Percentiles rank a stretch among this genome's conserved stretches.
Evolutionary conservation across 2,329 filamentous ascomycete species (phyloP).

Genomic region (Fusarium pseudonygamai): DNA sequence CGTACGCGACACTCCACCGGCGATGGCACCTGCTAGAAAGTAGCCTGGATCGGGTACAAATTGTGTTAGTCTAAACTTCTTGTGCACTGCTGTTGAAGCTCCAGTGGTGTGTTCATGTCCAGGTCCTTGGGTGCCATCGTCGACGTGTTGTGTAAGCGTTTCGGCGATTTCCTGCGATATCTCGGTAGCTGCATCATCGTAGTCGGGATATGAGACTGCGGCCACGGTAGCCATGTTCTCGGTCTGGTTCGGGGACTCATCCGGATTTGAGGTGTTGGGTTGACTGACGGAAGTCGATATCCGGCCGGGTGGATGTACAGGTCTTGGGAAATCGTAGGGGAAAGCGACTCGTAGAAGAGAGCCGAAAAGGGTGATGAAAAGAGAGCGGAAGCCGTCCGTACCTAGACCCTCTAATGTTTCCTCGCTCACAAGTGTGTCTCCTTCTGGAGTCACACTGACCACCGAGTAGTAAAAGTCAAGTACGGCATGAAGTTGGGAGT

Average conservation of each 20-base stretch:
- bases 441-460: constrained; percentile 89
- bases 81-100: constrained; percentile 47
- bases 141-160: constrained; percentile 39
- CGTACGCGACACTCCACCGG: constrained; percentile 93
- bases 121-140: constrained; percentile 49
- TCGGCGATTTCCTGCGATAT: constrained; percentile 38
- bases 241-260: constrained; percentile 22
- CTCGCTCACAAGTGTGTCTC: constrained; percentile 91
- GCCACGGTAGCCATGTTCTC: constrained; percentile 34
- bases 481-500: constrained; percentile 80
- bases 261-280: constrained; percentile 10
- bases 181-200: constrained; percentile 39
- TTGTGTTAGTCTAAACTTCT: constrained; percentile 67
- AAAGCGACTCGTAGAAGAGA: constrained; percentile 75
- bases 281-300: constrained; percentile 27
- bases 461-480: constrained; percentile 92
- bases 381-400: constrained; percentile 70
- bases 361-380: constrained; percentile 79
- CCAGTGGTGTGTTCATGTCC: constrained; percentile 43
- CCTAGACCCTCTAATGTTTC: constrained; percentile 93
- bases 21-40: constrained; percentile 93
- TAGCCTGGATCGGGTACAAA: constrained; percentile 93
- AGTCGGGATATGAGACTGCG: constrained; percentile 31
- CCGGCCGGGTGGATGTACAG: constrained; percentile 42
- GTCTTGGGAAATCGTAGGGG: constrained; percentile 51